A percentile compares a stretch with the other conserved stretches of the same genome.
phyloP scores from a whole-genome alignment of 106 monocot species.

The Dendrobium huoshanense region DNA sequence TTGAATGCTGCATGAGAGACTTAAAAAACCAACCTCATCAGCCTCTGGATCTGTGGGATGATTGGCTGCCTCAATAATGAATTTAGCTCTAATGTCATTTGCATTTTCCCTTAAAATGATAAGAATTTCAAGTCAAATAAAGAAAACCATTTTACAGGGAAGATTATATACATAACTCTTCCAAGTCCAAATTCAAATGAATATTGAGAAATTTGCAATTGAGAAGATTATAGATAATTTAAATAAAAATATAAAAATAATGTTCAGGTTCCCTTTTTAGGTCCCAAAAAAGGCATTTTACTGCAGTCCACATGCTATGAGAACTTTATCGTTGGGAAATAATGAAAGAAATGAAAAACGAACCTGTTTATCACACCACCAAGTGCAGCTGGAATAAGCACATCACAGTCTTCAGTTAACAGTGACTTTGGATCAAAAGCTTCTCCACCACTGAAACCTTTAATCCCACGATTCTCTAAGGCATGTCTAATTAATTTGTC shows the following conservation, averaged over 20 bases:
- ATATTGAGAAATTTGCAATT: not conserved
- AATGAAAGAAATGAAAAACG: not conserved
- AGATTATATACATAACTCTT: not conserved
- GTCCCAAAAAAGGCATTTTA: not conserved
- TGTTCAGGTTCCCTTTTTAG: not conserved
- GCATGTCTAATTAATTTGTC: conserved; percentile 30
- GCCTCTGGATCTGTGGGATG: conserved; percentile 76
- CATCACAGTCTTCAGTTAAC: conserved; percentile 72
- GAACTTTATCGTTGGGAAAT: not conserved
- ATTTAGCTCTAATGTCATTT: conserved; percentile 60
- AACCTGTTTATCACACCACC: conserved; percentile 58
- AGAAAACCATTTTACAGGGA: not conserved
- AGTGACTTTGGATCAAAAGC: conserved; percentile 44
- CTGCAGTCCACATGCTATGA: not conserved
- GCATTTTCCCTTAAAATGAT: conserved; percentile 45
- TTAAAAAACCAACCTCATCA: conserved; percentile 38
- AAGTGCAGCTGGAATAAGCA: conserved; percentile 72
- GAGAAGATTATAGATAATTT: not conserved
- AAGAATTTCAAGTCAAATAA: not conserved
- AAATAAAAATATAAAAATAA: not conserved
- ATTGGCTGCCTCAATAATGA: conserved; percentile 72
- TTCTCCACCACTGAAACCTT: conserved; percentile 61
- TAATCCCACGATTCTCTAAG: conserved; percentile 34
- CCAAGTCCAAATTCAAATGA: not conserved
- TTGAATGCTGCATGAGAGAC: not conserved